phyloP scores from a whole-genome alignment of 148 eudicot species.

The Vaccinium corymbosum region DNA sequence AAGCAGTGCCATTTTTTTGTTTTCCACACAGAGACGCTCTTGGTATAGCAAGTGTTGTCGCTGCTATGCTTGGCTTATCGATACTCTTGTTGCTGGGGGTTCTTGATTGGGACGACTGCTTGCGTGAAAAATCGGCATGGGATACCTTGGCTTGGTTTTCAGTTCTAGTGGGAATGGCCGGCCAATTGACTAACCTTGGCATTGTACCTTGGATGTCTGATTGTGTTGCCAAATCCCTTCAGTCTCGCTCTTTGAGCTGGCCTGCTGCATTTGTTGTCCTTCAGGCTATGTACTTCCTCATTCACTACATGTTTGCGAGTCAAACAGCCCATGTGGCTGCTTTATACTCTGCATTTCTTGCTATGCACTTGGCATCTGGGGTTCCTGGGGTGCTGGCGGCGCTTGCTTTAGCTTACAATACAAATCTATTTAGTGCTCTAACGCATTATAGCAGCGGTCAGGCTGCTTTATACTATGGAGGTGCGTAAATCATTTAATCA shows the following conservation, averaged over 20 bases:
- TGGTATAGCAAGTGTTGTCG: conserved; percentile 93
- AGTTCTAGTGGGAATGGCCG: conserved; percentile 92
- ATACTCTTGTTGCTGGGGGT: conserved; percentile 77
- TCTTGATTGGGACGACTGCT: conserved; percentile 86
- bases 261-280: conserved; percentile 86
- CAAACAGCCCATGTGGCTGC: conserved; percentile 99
- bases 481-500: conserved; percentile 24
- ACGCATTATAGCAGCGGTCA: conserved; percentile 98
- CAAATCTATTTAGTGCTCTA: conserved; percentile 82
- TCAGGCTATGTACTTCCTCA: conserved; percentile 85
- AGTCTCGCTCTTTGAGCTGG: conserved; percentile 78
- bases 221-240: conserved; percentile 64
- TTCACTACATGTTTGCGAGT: conserved; percentile 92
- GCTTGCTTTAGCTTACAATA: conserved; percentile 78
- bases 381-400: conserved; percentile 85
- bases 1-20: conserved; percentile 11
- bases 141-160: conserved; percentile 99
- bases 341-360: conserved; percentile 84
- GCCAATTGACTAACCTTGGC: conserved; percentile 86
- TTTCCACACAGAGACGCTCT: conserved; percentile 52
- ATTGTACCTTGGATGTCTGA: conserved; percentile 87
- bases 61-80: conserved; percentile 95
- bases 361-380: conserved; percentile 89
- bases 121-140: conserved; percentile 97
- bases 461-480: conserved; percentile 98